Conservation (phyloP, 2,329 filamentous ascomycete species). For the Hyphodiscus sp. region DNA sequence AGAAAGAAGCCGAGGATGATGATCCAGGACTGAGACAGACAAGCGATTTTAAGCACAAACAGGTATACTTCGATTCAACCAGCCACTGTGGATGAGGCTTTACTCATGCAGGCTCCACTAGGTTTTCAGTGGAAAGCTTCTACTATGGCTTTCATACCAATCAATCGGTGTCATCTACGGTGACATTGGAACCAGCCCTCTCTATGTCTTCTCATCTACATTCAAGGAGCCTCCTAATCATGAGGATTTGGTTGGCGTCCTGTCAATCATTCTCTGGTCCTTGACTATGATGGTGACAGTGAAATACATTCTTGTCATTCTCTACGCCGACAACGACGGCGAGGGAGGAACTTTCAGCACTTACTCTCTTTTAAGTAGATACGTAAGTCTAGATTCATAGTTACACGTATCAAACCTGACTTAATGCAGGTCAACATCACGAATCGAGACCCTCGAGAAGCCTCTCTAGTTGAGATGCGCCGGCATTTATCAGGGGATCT, state of each 20-base stretch:
- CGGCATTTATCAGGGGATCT: slow-evolving; percentile 51
- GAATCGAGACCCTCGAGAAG: slow-evolving; percentile 50
- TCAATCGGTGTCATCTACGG: slow-evolving; percentile 34
- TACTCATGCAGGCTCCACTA: background rate
- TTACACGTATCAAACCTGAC: background rate
- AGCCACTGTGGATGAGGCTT: background rate
- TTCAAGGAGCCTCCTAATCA: slow-evolving; percentile 48
- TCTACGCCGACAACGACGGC: slow-evolving; percentile 61
- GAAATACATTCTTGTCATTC: slow-evolving; percentile 61
- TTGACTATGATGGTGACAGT: slow-evolving; percentile 60
- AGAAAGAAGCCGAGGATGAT: slow-evolving; percentile 7
- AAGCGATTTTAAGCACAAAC: slow-evolving; percentile 11
- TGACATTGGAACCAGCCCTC: slow-evolving; percentile 55
- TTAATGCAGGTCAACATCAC: slow-evolving; percentile 44
- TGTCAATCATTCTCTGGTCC: slow-evolving; percentile 63
- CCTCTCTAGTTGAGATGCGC: slow-evolving; percentile 50
- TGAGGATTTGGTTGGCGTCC: slow-evolving; percentile 52
- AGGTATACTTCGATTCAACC: slow-evolving; percentile 4
- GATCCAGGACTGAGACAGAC: slow-evolving; percentile 9
- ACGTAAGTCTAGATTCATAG: slow-evolving; percentile 29
- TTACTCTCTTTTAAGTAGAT: slow-evolving; percentile 57
- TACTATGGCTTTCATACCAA: slow-evolving; percentile 51
- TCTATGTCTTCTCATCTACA: slow-evolving; percentile 63
- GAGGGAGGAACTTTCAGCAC: slow-evolving; percentile 63
- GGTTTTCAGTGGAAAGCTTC: slow-evolving; percentile 9